Evolutionary conservation across 768 basidiomycete species (phyloP).

Genomic region (Lentinus tigrinus): DNA sequence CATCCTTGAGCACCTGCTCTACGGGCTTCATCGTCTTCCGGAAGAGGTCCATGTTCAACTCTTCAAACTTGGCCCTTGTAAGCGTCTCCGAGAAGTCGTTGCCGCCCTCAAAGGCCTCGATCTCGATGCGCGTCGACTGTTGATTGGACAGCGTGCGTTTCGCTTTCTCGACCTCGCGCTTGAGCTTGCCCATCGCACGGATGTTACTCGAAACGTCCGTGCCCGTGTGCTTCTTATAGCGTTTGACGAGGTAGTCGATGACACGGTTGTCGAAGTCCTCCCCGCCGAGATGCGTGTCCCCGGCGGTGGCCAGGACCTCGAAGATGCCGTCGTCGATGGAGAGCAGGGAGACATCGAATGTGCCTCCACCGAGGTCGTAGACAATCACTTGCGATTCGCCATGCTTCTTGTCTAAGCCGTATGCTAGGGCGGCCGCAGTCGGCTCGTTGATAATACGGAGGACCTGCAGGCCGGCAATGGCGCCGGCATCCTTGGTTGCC

Average conservation of each 20-base stretch:
- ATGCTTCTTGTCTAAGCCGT: slow-evolving; percentile 43
- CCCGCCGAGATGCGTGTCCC: slow-evolving; percentile 55
- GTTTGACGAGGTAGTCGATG: slow-evolving; percentile 63
- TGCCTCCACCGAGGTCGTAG: slow-evolving; percentile 57
- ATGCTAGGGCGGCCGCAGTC: slow-evolving; percentile 46
- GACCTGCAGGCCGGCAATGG: slow-evolving; percentile 43
- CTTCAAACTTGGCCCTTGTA: slow-evolving; percentile 96
- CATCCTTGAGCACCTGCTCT: slow-evolving; percentile 95
- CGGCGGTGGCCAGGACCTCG: slow-evolving; percentile 56
- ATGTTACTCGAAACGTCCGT: slow-evolving; percentile 55
- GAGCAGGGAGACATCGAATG: slow-evolving; percentile 58
- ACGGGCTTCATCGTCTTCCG: slow-evolving; percentile 98
- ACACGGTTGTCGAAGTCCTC: slow-evolving; percentile 60
- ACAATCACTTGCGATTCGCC: slow-evolving; percentile 52
- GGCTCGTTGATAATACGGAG: slow-evolving; percentile 48
- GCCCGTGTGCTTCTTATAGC: slow-evolving; percentile 65
- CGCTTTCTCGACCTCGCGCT: slow-evolving; percentile 67
- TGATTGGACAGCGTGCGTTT: slow-evolving; percentile 77
- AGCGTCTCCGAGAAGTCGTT: slow-evolving; percentile 95
- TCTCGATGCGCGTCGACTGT: slow-evolving; percentile 79
- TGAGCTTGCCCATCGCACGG: slow-evolving; percentile 64
- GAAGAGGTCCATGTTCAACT: slow-evolving; percentile 96
- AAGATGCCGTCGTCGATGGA: slow-evolving; percentile 60
- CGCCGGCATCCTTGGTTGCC: slow-evolving; percentile 46
- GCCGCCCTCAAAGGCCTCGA: slow-evolving; percentile 90